A percentile compares a stretch with the other conserved stretches of the same genome.
These are phyloP conservation scores for Colletotrichum cuscutae DNA, from an alignment of 2,329 filamentous ascomycete genomes.

Conservation along the genomic window DNA sequence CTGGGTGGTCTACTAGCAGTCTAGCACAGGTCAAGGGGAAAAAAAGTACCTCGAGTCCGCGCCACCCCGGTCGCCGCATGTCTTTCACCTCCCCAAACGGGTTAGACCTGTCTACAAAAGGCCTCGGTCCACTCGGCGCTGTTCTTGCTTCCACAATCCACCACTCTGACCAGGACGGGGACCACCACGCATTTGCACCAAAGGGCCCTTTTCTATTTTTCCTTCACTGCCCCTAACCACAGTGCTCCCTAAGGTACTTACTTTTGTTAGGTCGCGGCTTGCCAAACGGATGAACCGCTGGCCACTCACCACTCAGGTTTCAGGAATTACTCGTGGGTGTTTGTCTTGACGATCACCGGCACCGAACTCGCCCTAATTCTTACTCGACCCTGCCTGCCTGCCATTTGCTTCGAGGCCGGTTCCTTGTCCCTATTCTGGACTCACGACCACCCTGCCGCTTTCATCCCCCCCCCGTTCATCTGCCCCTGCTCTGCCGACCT, in stretches of 20 bases:
- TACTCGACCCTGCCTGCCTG: background rate
- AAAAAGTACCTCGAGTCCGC: slow-evolving; percentile 32
- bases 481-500: background rate
- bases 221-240: background rate
- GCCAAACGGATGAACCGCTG: slow-evolving; percentile 9
- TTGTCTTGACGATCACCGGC: slow-evolving; percentile 34
- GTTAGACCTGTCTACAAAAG: slow-evolving; percentile 38
- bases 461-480: background rate
- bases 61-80: slow-evolving; percentile 30
- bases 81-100: slow-evolving; percentile 45
- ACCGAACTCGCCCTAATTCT: slow-evolving; percentile 29
- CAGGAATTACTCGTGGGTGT: slow-evolving; percentile 9
- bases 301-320: slow-evolving; percentile 14
- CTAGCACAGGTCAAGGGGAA: background rate
- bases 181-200: too few species aligned
- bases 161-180: too few species aligned
- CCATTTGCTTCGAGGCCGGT: slow-evolving; percentile 1
- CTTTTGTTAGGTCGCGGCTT: too few species aligned
- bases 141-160: slow-evolving; percentile 23
- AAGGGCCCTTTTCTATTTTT: slow-evolving; percentile 1
- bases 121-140: slow-evolving; percentile 34
- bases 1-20: background rate
- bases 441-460: slow-evolving; percentile 8
- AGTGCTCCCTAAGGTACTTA: background rate
- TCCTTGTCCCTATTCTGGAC: slow-evolving; percentile 6